Conservation (phyloP, 768 basidiomycete species). For the Boletus rufocinnamomeus region DNA sequence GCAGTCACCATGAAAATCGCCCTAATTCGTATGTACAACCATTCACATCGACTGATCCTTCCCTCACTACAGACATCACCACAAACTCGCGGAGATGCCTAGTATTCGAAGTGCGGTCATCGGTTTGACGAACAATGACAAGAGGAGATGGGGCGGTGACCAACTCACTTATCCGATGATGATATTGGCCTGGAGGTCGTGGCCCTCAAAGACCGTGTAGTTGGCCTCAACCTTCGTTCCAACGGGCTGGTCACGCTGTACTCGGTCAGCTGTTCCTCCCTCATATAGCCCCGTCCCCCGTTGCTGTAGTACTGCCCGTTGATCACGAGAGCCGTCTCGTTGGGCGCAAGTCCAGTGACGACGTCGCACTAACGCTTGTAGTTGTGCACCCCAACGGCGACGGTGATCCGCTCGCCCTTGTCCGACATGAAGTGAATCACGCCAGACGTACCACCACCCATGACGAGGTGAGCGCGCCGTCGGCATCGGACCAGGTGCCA, state of each 20-base stretch:
- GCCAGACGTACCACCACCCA: conserved; percentile 43
- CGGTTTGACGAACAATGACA: neutral
- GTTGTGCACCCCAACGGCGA: conserved; percentile 42
- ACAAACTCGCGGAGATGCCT: neutral
- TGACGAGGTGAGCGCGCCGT: conserved; percentile 31
- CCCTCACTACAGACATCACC: neutral
- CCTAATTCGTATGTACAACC: too few species aligned
- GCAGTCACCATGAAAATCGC: too few species aligned
- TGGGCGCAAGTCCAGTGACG: conserved; percentile 32
- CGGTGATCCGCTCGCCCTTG: conserved; percentile 34
- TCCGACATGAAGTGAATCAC: conserved; percentile 35
- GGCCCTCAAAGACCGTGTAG: conserved; percentile 10
- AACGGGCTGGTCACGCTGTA: conserved; percentile 9
- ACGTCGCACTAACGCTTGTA: conserved; percentile 43
- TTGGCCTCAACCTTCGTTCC: conserved; percentile 3
- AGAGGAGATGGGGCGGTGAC: too few species aligned
- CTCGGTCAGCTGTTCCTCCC: conserved; percentile 11
- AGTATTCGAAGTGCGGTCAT: neutral
- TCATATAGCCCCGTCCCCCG: neutral
- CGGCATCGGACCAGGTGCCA: conserved; percentile 33
- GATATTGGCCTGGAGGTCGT: conserved; percentile 8
- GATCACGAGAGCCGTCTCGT: conserved; percentile 29
- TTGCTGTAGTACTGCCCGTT: conserved; percentile 32
- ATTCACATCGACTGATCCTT: too few species aligned
- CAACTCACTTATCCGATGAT: conserved; percentile 8